Evolutionary conservation across 1,139 yeast species (phyloP).

Genomic region (Candida albicans): DNA sequence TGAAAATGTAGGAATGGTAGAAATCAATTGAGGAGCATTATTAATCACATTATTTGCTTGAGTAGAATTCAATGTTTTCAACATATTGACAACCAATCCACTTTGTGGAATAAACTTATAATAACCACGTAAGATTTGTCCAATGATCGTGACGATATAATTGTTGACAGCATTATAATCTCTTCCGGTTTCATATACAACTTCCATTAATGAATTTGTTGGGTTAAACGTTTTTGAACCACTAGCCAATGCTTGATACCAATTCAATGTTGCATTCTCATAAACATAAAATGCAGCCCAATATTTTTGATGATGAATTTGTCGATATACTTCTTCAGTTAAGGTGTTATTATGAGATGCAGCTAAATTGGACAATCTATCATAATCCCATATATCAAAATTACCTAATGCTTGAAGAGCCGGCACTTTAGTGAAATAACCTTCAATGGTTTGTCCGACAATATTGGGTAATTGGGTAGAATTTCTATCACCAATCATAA

Average conservation of each 20-base stretch:
- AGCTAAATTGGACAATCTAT: constrained; percentile 21
- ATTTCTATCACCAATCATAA: constrained; percentile 27
- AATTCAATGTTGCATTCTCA: constrained; percentile 27
- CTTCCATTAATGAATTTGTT: constrained; percentile 20
- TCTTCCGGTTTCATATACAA: constrained; percentile 33
- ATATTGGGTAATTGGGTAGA: constrained; percentile 25
- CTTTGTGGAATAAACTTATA: constrained; percentile 19
- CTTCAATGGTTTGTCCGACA: constrained; percentile 24
- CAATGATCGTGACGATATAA: constrained; percentile 20
- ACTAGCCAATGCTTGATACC: constrained; percentile 19
- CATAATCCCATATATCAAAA: constrained; percentile 24
- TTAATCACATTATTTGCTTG: constrained; percentile 19
- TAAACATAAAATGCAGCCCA: constrained; percentile 33
- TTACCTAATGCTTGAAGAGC: constrained; percentile 23
- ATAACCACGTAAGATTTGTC: constrained; percentile 17
- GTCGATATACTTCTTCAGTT: constrained; percentile 28
- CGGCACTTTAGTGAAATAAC: constrained; percentile 25
- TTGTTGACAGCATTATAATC: constrained; percentile 31
- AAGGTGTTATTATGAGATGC: constrained; percentile 20
- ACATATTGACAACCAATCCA: constrained; percentile 21
- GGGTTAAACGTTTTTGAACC: constrained; percentile 20
- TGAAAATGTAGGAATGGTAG: constrained; percentile 25
- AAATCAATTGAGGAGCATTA: constrained; percentile 25
- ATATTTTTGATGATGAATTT: constrained; percentile 32
- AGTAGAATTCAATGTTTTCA: constrained; percentile 20